These are phyloP conservation scores for Neocucurbitaria cava DNA, from an alignment of 2,329 filamentous ascomycete genomes.

Conservation along the genomic window DNA sequence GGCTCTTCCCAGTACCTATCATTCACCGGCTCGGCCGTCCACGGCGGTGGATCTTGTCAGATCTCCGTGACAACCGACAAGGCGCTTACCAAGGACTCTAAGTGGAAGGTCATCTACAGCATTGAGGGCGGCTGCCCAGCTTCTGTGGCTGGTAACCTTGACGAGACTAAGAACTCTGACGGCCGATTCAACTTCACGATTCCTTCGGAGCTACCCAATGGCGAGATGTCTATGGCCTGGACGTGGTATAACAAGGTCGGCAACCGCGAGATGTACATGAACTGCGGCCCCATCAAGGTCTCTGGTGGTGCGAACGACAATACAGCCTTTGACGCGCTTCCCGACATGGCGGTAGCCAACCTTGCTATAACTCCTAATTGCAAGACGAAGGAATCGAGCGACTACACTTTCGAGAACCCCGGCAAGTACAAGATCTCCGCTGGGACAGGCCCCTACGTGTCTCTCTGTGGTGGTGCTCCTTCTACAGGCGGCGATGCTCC, in stretches of 20 bases:
- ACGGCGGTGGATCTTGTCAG: slow-evolving; percentile 93
- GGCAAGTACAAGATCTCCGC: slow-evolving; percentile 60
- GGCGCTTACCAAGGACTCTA: slow-evolving; percentile 68
- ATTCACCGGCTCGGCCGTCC: slow-evolving; percentile 76
- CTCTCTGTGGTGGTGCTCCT: slow-evolving; percentile 29
- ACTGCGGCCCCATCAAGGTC: slow-evolving; percentile 79
- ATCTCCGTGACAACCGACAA: slow-evolving; percentile 80
- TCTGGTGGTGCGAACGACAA: slow-evolving; percentile 59
- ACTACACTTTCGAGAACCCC: slow-evolving; percentile 67
- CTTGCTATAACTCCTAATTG: slow-evolving; percentile 56
- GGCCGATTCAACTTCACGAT: slow-evolving; percentile 72
- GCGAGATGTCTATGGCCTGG: slow-evolving; percentile 82
- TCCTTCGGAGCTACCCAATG: slow-evolving; percentile 74
- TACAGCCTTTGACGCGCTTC: slow-evolving; percentile 64
- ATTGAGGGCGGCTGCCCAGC: slow-evolving; percentile 83
- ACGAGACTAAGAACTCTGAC: slow-evolving; percentile 48
- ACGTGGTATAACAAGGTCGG: slow-evolving; percentile 90
- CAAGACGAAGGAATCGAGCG: slow-evolving; percentile 55
- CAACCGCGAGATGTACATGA: slow-evolving; percentile 97
- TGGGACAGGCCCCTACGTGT: slow-evolving; percentile 30
- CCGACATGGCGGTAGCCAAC: slow-evolving; percentile 78
- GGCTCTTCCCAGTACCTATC: slow-evolving; percentile 67
- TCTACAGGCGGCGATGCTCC: slow-evolving; percentile 5
- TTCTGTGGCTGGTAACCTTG: slow-evolving; percentile 9
- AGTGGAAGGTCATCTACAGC: slow-evolving; percentile 88